These are phyloP conservation scores for Chrysanthemum seticuspe DNA, from an alignment of 129 eudicot species.

Conservation along the genomic window DNA sequence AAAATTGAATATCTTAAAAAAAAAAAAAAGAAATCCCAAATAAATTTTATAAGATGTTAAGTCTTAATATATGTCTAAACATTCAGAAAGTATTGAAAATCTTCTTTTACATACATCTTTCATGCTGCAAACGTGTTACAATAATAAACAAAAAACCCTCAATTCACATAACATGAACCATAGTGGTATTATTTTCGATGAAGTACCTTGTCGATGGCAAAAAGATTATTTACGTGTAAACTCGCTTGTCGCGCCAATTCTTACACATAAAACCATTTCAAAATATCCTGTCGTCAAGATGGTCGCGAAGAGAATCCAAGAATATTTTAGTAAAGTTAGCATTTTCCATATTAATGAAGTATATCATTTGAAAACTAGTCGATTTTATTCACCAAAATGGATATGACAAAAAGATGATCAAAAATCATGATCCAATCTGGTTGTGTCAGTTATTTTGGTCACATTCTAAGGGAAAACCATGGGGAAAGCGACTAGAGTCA, in stretches of 20 bases:
- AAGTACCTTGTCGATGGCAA: neutral
- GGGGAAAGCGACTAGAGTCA: slow-evolving; percentile 44
- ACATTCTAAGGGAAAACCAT: slow-evolving; percentile 54
- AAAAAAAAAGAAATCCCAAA: too few species aligned
- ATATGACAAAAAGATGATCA: neutral
- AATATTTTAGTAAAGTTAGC: too few species aligned
- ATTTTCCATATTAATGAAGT: neutral
- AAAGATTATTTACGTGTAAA: neutral
- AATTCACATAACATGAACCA: neutral
- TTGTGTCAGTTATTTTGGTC: neutral
- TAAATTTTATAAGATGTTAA: neutral
- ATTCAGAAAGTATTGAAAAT: neutral
- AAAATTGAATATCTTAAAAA: too few species aligned
- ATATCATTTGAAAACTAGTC: neutral
- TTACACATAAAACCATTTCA: too few species aligned
- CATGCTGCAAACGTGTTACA: slow-evolving; percentile 4
- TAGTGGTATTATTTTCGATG: neutral
- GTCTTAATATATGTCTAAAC: neutral
- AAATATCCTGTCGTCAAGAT: neutral
- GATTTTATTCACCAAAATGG: slow-evolving; percentile 16
- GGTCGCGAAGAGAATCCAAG: neutral
- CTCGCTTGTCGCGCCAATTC: too few species aligned
- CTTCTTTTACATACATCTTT: neutral
- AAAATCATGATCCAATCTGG: slow-evolving; percentile 9
- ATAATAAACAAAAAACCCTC: neutral